Evolutionary conservation across 768 basidiomycete genomes (phyloP), one percentile per base, ranked within the genome.

Genomic region (Russula olivacea): DNA sequence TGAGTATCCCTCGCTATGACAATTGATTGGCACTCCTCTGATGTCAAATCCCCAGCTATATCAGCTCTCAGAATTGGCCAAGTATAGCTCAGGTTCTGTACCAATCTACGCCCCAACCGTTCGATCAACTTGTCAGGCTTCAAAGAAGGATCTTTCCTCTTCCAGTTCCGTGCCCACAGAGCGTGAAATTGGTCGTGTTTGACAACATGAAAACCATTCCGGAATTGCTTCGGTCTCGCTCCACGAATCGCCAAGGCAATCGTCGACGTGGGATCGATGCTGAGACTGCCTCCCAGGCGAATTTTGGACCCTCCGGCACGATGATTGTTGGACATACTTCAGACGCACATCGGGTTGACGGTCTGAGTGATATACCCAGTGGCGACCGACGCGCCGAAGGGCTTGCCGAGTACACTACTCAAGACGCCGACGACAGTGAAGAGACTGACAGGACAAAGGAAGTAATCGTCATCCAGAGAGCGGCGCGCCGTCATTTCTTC

Each of bases 111-210:
- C 28, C 47, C 10, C 32, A 23, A 23, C 58, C 53, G 11, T 60
- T 64, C 32, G 63, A 64, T 25, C 40, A 28, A 12, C 58, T 64
- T 50, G 41, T 60, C n/a, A 52, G 40, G 48, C 58, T 64, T 15
- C 40, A 30, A 23, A 34, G 28, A 0, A 40, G 49, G 10, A 28
- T 25, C 25, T 55, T 55, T 23, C 12, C 21, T 41, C n/a, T 43
- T n/a, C 40, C 14, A n/a, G 23, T 12, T 41, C 58, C 30, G 32
- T 32, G 34, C 19, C 53, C 53, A 4, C 36, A 8, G 4, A 30
- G 58, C 25, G 63, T 60, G 3, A 28, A 55, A 21, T 36, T 55
- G 3, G 17, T 45, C 23, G 14, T 55, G 11, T 64, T 64, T 30
- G 23, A 21, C 4, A 32, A 55, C 5, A 45, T 36, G 34, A 21